Base-by-base conservation (phyloP, 768 basidiomycete species). In the Cystofilobasidium bisporidii region DNA sequence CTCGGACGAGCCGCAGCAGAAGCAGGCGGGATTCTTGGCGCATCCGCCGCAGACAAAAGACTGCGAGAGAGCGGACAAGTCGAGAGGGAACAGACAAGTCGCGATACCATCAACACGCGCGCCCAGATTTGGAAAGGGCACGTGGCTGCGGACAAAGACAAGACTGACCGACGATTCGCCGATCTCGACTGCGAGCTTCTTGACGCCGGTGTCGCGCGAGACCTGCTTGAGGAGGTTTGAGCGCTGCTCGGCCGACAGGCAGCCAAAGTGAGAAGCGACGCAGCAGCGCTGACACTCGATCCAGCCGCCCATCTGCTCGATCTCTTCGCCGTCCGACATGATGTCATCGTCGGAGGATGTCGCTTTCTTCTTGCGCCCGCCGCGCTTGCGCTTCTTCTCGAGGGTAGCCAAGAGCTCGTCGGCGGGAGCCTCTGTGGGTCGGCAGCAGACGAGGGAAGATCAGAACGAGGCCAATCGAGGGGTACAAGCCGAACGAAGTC, bases 281-380 rank as follows among this genome's bases (percentile, higher is more conserved):
- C 87, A 86, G 69, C 89, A 92, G 74, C 84, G 86, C 48, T 89
- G 80, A 74, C 89, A 92, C 77, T 84, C 82, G 70, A 91, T 84
- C 89, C 89, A 92, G 32, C 89, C 89, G 17, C 89, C 89, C 56
- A 86, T 77, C 10, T 75, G 74, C 17, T 70, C 77, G 14, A 84
- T 77, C 58, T 77, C 79, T 43, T 83, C 82, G 43, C 81, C 78
- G 50, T 86, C 85, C 36, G 83, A 81, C 24, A 82, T 83, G 12
- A 79, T 79, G 53, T 81, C 80, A 60, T 84, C 86, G 48, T 81
- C 81, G 80, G 64, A 81, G 82, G n/a, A 33, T 32, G 32, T 10
- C 78, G 71, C 26, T 72, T 73, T 69, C 77, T 79, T 70, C 77
- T 81, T 74, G 77, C 82, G 61, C 76, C 79, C 57, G 80, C 68